These are phyloP conservation scores for Sindora glabra DNA, from an alignment of 306 rosid species.

Conservation along the genomic window DNA sequence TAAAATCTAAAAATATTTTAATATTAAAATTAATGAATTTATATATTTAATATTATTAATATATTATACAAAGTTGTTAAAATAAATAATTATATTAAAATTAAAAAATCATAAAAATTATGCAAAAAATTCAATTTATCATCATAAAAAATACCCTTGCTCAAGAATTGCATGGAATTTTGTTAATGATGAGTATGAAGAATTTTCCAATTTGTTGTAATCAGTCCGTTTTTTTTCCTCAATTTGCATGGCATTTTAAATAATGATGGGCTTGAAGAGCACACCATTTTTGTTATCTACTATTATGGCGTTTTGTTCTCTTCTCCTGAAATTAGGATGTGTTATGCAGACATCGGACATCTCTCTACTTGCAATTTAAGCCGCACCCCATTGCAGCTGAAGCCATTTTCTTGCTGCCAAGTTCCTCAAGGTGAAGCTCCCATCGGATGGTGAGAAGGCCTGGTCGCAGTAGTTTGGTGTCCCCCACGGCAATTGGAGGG, in stretches of 20 bases:
- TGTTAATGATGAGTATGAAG: no score
- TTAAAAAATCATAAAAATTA: no score
- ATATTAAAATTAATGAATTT: no score
- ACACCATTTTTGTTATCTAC: constrained; percentile 27
- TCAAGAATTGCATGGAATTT: no score
- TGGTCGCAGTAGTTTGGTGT: constrained; percentile 74
- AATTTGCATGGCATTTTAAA: constrained; percentile 71
- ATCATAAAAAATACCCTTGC: constrained; percentile 60
- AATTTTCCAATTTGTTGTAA: no score
- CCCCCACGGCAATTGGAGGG: constrained; percentile 71
- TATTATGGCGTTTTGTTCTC: constrained; percentile 20
- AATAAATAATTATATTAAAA: no score
- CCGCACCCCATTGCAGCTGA: constrained; percentile 67
- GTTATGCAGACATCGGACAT: constrained; percentile 54
- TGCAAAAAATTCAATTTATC: no score
- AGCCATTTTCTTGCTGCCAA: constrained; percentile 65
- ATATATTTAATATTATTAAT: no score
- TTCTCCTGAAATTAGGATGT: constrained; percentile 30
- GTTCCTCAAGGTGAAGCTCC: constrained; percentile 61
- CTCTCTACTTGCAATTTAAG: constrained; percentile 64
- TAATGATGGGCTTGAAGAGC: no score
- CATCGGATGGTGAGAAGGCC: constrained; percentile 58
- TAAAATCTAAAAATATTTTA: no score
- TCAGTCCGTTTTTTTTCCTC: no score
- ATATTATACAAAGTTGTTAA: no score